These are phyloP conservation scores for Xenoacremonium recifei DNA, from an alignment of 2,329 filamentous ascomycete genomes.

Conservation along the genomic window DNA sequence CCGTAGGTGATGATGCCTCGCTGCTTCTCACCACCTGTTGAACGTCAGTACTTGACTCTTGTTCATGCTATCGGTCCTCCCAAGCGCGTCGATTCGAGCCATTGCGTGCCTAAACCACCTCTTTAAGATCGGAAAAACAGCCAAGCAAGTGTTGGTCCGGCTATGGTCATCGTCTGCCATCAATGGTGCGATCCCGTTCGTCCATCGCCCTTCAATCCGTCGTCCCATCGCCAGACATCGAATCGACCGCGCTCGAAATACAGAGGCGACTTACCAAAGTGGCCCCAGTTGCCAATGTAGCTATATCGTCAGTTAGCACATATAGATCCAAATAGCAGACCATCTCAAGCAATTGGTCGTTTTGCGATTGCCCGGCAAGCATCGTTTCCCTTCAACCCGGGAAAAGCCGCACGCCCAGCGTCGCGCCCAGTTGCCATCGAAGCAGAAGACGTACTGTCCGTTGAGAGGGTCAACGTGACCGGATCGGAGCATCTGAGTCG, in stretches of 20 bases:
- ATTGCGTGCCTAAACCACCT: too few relatives aligned
- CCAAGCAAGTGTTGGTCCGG: too few relatives aligned
- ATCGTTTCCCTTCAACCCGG: conserved; percentile 9
- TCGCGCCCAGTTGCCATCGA: conserved; percentile 17
- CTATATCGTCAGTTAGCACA: conserved; percentile 42
- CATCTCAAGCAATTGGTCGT: conserved; percentile 11
- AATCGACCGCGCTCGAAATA: conserved; percentile 16
- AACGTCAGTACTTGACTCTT: neutral
- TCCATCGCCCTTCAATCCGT: conserved; percentile 13
- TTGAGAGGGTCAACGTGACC: conserved; percentile 32
- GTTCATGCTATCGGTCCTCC: conserved; percentile 18
- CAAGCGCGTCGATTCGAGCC: neutral
- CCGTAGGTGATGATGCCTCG: conserved; percentile 69
- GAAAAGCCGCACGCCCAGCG: conserved; percentile 33
- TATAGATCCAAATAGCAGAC: too few relatives aligned
- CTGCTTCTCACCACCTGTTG: conserved; percentile 56
- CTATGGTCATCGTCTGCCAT: too few relatives aligned
- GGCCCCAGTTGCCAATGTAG: conserved; percentile 73
- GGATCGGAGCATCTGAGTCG: conserved; percentile 36
- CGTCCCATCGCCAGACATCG: conserved; percentile 11
- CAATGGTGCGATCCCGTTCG: too few relatives aligned
- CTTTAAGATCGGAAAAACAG: too few relatives aligned
- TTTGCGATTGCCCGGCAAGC: too few relatives aligned
- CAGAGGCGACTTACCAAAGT: conserved; percentile 61
- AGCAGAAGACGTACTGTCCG: conserved; percentile 34